Conservation (phyloP, 2,329 filamentous ascomycete genomes). For the Fusarium mexicanum region DNA sequence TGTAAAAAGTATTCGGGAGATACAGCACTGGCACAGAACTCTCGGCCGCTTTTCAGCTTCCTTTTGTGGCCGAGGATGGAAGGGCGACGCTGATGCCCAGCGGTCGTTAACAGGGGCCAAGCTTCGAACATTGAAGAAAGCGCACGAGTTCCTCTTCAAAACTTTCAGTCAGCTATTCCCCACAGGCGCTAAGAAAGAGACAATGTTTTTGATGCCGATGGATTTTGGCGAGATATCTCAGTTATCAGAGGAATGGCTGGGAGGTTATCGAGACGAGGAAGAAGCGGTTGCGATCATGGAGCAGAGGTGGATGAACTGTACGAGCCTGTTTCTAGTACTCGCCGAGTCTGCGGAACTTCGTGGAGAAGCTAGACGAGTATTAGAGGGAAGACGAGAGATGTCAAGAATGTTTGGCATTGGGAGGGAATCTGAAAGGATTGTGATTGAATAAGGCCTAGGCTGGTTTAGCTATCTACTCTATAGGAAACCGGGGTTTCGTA, state of each 20-base stretch:
- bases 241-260: conserved; percentile 1
- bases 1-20: not conserved
- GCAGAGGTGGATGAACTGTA: not conserved
- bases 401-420: conserved; percentile 4
- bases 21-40: not conserved
- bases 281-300: not conserved
- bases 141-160: not conserved
- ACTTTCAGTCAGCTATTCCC: not conserved
- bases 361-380: not conserved
- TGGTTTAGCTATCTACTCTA: no score
- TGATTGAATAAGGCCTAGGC: not conserved
- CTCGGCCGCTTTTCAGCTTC: not conserved
- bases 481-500: no score
- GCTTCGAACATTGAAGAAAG: not conserved
- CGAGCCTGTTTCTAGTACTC: not conserved
- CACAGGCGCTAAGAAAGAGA: not conserved
- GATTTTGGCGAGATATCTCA: not conserved
- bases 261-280: not conserved
- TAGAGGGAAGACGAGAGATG: not conserved
- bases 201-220: not conserved
- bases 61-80: not conserved
- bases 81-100: not conserved
- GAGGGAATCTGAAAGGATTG: conserved; percentile 5
- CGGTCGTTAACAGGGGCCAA: not conserved
- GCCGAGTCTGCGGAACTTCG: not conserved